phyloP scores from a whole-genome alignment of 345 rosid genomes.

The Salix udensis region DNA sequence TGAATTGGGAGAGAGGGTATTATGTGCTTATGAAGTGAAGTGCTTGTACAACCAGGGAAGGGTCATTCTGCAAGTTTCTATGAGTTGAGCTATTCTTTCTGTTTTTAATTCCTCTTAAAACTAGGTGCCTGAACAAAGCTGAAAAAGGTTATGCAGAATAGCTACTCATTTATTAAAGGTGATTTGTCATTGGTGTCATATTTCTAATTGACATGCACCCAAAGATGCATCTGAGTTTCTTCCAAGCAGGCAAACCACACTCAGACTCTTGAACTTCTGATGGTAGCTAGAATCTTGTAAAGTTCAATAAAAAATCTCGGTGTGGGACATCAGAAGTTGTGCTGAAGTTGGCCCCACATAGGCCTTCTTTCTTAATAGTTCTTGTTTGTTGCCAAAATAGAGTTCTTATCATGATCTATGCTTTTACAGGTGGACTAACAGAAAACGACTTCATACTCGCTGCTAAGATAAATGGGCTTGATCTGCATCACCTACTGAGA shows the following conservation, averaged over 20 bases:
- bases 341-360: neutral
- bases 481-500: conserved; percentile 60
- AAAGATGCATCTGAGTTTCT: neutral
- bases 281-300: neutral
- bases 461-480: conserved; percentile 65
- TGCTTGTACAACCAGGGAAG: neutral
- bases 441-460: conserved; percentile 96
- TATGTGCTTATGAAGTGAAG: neutral
- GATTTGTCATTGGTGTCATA: neutral
- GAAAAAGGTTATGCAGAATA: neutral
- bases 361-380: neutral
- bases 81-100: too few species aligned
- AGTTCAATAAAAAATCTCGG: neutral
- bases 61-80: neutral
- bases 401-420: neutral
- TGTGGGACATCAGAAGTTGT: neutral
- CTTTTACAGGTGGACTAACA: conserved; percentile 39
- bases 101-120: neutral
- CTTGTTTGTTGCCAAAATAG: neutral
- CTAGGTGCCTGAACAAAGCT: neutral
- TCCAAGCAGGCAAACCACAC: neutral
- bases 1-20: neutral
- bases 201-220: neutral
- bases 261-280: neutral
- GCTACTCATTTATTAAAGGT: neutral